These are phyloP conservation scores for Garcileccinum viscosum DNA, from an alignment of 1,284 basidiomycete genomes.

Conservation along the genomic window DNA sequence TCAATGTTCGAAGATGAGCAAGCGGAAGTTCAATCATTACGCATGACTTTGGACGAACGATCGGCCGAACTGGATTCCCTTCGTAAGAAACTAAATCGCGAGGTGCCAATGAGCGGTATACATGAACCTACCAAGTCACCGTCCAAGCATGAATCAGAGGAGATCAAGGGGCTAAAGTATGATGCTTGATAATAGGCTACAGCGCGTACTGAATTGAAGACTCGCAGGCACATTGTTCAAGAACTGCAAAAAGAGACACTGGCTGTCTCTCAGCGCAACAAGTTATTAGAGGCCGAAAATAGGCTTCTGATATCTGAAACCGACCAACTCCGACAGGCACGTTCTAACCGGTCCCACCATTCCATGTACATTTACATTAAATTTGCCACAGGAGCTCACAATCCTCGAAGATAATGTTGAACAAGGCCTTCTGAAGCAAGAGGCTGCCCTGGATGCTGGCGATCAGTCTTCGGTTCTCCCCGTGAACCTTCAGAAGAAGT, in stretches of 20 bases:
- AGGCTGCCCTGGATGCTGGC: conserved; percentile 47
- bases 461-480: conserved; percentile 30
- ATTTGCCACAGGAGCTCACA: conserved; percentile 61
- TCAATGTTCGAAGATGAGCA: conserved; percentile 47
- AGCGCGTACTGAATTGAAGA: conserved; percentile 11
- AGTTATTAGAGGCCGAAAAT: conserved; percentile 80
- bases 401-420: conserved; percentile 80
- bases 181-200: conserved; percentile 23
- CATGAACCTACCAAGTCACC: conserved; percentile 41
- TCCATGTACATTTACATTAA: conserved; percentile 4
- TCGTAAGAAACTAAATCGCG: conserved; percentile 64
- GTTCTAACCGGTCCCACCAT: background rate
- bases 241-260: conserved; percentile 85
- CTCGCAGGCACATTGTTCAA: conserved; percentile 79
- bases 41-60: conserved; percentile 51
- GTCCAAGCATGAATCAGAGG: conserved; percentile 62
- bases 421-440: conserved; percentile 61
- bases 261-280: conserved; percentile 67
- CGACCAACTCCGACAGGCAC: conserved; percentile 77
- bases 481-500: conserved; percentile 52
- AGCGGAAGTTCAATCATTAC: conserved; percentile 44
- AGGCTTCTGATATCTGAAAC: conserved; percentile 74
- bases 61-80: conserved; percentile 59
- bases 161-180: conserved; percentile 81
- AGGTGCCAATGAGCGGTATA: conserved; percentile 52